Percentiles rank a stretch among this genome's conserved stretches.
Evolutionary conservation across 345 rosid genomes (phyloP).

Genomic region (Aurinia saxatilis): DNA sequence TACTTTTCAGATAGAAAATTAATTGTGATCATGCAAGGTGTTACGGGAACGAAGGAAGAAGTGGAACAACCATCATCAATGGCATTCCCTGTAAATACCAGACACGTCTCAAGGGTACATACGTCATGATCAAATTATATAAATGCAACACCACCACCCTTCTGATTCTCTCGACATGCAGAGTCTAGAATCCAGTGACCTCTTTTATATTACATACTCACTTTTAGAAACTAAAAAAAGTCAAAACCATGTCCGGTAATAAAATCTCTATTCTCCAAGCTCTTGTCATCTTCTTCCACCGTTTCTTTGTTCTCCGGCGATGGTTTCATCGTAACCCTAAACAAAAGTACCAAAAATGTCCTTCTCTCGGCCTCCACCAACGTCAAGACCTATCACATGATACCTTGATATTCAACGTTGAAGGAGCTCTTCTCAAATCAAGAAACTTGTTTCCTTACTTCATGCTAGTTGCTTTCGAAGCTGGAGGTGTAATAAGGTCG

Average conservation of each 20-base stretch:
- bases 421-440: conserved; percentile 44
- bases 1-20: conserved; percentile 13
- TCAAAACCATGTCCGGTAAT: conserved; percentile 28
- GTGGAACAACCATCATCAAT: conserved; percentile 7
- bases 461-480: conserved; percentile 69
- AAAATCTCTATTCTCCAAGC: conserved; percentile 31
- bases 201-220: too few relatives aligned
- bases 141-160: not conserved
- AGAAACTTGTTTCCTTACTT: conserved; percentile 49
- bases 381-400: conserved; percentile 35
- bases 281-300: conserved; percentile 40
- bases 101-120: conserved; percentile 5
- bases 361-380: conserved; percentile 30
- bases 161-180: conserved; percentile 22
- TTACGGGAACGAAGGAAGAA: conserved; percentile 4
- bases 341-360: conserved; percentile 34
- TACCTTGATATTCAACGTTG: conserved; percentile 44
- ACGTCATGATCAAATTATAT: conserved; percentile 15
- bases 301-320: conserved; percentile 30
- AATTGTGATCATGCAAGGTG: conserved; percentile 12
- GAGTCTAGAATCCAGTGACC: conserved; percentile 15
- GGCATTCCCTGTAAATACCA: conserved; percentile 17
- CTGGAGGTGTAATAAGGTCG: conserved; percentile 48
- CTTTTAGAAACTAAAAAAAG: too few relatives aligned
- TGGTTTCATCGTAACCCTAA: conserved; percentile 30